These are phyloP conservation scores for Triticum urartu DNA, from an alignment of 176 grass and related monocot genomes.

Conservation along the genomic window DNA sequence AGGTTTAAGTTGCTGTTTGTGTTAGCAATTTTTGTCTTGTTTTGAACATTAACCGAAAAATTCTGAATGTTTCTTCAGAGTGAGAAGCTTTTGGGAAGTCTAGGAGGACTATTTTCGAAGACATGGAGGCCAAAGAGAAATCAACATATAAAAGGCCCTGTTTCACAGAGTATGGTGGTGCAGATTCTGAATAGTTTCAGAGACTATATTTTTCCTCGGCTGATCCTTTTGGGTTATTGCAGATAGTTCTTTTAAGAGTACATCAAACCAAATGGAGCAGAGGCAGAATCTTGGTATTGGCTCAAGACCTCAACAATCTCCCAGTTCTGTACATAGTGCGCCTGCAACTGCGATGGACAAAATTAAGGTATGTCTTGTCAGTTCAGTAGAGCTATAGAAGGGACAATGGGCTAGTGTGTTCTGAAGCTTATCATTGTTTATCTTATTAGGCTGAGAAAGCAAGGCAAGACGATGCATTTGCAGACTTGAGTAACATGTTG, in stretches of 20 bases:
- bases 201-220: neutral
- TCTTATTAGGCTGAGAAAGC: conserved; percentile 51
- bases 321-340: conserved; percentile 35
- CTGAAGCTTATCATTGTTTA: neutral
- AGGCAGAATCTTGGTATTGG: conserved; percentile 51
- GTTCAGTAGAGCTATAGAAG: neutral
- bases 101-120: conserved; percentile 93
- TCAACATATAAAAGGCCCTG: conserved; percentile 73
- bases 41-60: conserved; percentile 1
- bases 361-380: conserved; percentile 51
- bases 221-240: conserved; percentile 21
- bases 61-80: conserved; percentile 50
- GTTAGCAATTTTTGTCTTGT: neutral
- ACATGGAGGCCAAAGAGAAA: conserved; percentile 88
- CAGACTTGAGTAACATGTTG: conserved; percentile 63
- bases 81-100: conserved; percentile 89
- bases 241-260: conserved; percentile 49
- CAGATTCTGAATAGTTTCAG: conserved; percentile 20
- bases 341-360: conserved; percentile 52
- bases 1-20: neutral
- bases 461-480: conserved; percentile 74
- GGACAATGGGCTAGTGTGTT: neutral
- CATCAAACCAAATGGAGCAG: conserved; percentile 49
- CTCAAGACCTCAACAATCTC: conserved; percentile 35
- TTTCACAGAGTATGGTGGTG: conserved; percentile 54